Evolutionary conservation across 768 basidiomycete genomes (phyloP).

Genomic region (Dacryopinax spathularia): DNA sequence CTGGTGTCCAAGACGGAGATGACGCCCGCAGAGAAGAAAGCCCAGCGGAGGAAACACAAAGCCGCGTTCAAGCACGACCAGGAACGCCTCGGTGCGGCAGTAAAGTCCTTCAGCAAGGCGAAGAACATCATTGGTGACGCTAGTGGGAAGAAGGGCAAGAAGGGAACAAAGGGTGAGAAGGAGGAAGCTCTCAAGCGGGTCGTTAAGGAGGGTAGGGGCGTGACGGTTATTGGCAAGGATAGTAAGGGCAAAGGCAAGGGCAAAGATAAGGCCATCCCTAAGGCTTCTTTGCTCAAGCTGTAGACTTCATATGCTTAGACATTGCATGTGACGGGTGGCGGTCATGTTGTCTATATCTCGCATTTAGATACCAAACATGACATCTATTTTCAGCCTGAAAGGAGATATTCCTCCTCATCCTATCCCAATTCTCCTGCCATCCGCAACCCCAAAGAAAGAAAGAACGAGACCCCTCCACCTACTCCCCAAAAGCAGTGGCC

Average conservation of each 20-base stretch:
- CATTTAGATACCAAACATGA: background rate
- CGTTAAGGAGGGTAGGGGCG: conserved; percentile 71
- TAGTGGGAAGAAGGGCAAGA: conserved; percentile 32
- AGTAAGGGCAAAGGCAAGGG: conserved; percentile 8
- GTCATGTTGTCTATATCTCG: background rate
- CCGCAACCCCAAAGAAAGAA: background rate
- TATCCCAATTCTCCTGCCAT: background rate
- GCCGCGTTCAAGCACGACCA: conserved; percentile 44
- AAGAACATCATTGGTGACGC: conserved; percentile 47
- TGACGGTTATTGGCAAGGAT: conserved; percentile 72
- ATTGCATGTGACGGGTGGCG: no score
- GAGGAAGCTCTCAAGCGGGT: conserved; percentile 66
- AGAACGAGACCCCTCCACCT: background rate
- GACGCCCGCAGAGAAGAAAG: conserved; percentile 69
- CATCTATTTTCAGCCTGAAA: background rate
- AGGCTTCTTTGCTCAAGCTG: background rate
- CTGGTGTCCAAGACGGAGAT: conserved; percentile 62
- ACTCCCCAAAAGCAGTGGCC: background rate
- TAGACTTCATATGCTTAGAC: no score
- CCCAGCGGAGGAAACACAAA: conserved; percentile 32
- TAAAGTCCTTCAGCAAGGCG: conserved; percentile 38
- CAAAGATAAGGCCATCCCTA: background rate
- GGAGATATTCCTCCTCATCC: no score
- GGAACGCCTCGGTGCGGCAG: conserved; percentile 52
- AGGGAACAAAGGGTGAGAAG: conserved; percentile 63